phyloP scores from a whole-genome alignment of 164 flowering plant species.

The Kingdonia uniflora region DNA sequence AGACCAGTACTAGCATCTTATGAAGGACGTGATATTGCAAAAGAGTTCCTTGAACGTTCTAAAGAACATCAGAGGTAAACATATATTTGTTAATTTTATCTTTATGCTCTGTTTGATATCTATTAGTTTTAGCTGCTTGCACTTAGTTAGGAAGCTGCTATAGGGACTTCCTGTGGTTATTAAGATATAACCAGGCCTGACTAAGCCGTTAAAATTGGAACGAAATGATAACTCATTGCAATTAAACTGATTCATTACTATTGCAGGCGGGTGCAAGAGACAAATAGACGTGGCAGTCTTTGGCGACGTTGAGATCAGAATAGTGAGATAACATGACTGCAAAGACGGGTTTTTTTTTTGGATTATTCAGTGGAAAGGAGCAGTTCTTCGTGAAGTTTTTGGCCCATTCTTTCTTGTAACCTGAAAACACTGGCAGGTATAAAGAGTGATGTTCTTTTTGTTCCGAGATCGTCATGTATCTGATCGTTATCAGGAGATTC shows the following conservation, averaged over 20 bases:
- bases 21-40: slow-evolving; percentile 59
- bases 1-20: slow-evolving; percentile 77
- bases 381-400: not conserved
- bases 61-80: slow-evolving; percentile 68
- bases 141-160: too few relatives aligned
- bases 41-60: slow-evolving; percentile 76
- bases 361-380: not conserved
- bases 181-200: too few relatives aligned
- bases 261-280: slow-evolving; percentile 66
- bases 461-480: too few relatives aligned
- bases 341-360: not conserved
- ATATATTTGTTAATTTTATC: not conserved
- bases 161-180: too few relatives aligned
- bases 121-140: too few relatives aligned
- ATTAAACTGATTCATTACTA: slow-evolving; percentile 3
- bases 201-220: too few relatives aligned
- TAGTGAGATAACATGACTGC: not conserved
- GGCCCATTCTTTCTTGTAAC: not conserved
- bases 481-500: not conserved
- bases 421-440: not conserved
- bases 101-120: not conserved
- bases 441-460: not conserved
- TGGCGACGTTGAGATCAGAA: slow-evolving; percentile 34
- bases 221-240: not conserved
- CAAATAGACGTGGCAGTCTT: slow-evolving; percentile 42